phyloP scores from a whole-genome alignment of 2,329 filamentous ascomycete genomes.

The Dactylellina parvicollis region DNA sequence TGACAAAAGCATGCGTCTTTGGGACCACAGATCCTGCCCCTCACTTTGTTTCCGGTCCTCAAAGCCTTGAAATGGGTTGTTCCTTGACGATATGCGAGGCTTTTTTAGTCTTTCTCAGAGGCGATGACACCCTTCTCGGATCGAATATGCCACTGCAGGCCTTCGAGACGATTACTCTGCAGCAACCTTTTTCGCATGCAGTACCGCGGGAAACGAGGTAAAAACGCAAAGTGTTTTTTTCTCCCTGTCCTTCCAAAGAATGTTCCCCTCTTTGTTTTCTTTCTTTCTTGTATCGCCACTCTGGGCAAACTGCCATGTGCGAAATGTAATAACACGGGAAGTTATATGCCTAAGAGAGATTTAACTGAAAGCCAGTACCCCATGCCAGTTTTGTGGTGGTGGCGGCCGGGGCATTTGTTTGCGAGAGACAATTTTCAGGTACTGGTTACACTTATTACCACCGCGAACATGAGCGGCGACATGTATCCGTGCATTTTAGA shows the following conservation, averaged over 20 bases:
- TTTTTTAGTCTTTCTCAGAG: conserved; percentile 17
- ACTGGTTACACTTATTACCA: conserved; percentile 49
- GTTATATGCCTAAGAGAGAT: conserved; percentile 35
- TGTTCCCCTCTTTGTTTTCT: conserved; percentile 11
- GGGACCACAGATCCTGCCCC: conserved; percentile 35
- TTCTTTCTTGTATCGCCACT: conserved; percentile 40
- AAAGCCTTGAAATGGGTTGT: conserved; percentile 24
- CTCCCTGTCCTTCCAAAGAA: conserved; percentile 5
- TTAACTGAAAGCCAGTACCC: conserved; percentile 33
- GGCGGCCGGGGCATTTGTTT: conserved; percentile 31
- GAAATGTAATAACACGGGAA: conserved; percentile 54
- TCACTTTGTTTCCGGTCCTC: background rate
- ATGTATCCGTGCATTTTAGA: conserved; percentile 41
- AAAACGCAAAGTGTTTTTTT: conserved; percentile 30
- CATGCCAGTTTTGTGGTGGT: conserved; percentile 2
- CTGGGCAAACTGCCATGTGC: conserved; percentile 51
- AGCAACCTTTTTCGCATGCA: conserved; percentile 35
- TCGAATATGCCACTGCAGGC: conserved; percentile 40
- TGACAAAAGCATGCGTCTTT: conserved; percentile 44
- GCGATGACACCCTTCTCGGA: conserved; percentile 31
- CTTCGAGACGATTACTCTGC: conserved; percentile 50
- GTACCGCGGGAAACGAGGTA: conserved; percentile 40
- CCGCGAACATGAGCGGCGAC: conserved; percentile 34
- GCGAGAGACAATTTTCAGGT: conserved; percentile 53
- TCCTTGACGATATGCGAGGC: conserved; percentile 27